Base-by-base conservation (phyloP, 2,329 filamentous ascomycete genomes). In the Alternaria rosae region DNA sequence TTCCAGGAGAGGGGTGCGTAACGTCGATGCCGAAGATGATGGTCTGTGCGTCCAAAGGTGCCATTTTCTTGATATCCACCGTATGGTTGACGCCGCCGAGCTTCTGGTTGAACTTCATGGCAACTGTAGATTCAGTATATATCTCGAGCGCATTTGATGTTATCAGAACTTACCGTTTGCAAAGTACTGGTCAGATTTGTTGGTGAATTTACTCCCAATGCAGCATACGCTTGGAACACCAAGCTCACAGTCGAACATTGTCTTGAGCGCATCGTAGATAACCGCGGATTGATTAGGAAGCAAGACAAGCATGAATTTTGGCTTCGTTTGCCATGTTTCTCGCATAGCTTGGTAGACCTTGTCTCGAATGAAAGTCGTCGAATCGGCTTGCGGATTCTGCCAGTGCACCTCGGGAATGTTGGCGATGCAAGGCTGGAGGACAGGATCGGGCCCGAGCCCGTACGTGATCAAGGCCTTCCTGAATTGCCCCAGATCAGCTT, bases 21-120 rank as follows among this genome's bases (percentile, higher is more conserved):
- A 97, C 93, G 72, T 97, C 94, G 68, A 95, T 90, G 0, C 94
- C 93, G 9, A 96, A 88, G 1, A 97, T 81, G 89, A 97, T 97
- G 0, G 93, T 96, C 69, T 89, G 89, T 1, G 86, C 87, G 32
- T 90, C 84, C 5, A 79, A 59, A 0, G 93, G 82, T 1, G 84
- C 85, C 5, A 90, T 81, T 25, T 89, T 85, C 0, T 82, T 70
- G 11, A 79, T 64, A 3, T 79, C 78, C 0, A 97, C 81, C 13
- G 79, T 80, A 74, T 77, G 82, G 71, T 97, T 97, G 78, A 94
- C 85, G 15, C 76, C 79, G 93, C 77, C 76, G 2, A 75, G 70
- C 65, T 79, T 79, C 59, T 78, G 70, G 53, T 79, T 79, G 61
- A 78, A 76, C 61, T 97, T 97, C 58, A 97, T 67, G 0, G 79